Evolutionary conservation across 257 asterid species (phyloP), one percentile per base, ranked within the genome.

Genomic region (Striga asiatica): DNA sequence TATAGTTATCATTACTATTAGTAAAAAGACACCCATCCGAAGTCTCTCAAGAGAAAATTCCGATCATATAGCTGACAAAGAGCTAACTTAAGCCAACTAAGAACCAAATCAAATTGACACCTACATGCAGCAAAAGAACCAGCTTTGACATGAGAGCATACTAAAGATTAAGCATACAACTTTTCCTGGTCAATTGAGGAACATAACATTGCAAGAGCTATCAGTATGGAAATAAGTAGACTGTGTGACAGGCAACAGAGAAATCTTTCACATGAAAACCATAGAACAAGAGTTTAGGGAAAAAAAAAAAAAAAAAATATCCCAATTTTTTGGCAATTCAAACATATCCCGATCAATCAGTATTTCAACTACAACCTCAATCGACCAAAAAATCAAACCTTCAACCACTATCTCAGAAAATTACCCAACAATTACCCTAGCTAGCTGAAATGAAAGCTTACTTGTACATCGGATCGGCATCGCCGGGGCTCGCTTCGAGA

Each of bases 391-490:
- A 58, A 12, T 32, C 56, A 23, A 55, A 12, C 50, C 32, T 10
- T 35, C 37, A 61, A 51, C 42, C 52, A 55, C 13, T 50, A n/a
- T n/a, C n/a, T n/a, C n/a, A n/a, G n/a, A n/a, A n/a, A n/a, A n/a
- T n/a, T n/a, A n/a, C n/a, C 24, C 13, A 39, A 20, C 67, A 12
- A 34, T 8, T 13, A 48, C 46, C 29, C 54, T n/a, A 48, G 34
- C 38, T 6, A 10, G 17, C n/a, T 18, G 11, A 23, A 27, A 45
- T n/a, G n/a, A 19, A 45, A 14, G 56, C 72, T 69, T 46, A 86
- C 95, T 38, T 65, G 77, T 86, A 86, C 70, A 81, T 57, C 60
- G 94, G 88, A 78, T 86, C 96, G 60, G 81, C 72, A 56, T 83
- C 92, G 11, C 88, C 94, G n/a, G 82, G 75, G 70, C 80, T 77